Base-by-base conservation (phyloP, 495 filamentous ascomycete genomes). In the Aspergillus steynii region DNA sequence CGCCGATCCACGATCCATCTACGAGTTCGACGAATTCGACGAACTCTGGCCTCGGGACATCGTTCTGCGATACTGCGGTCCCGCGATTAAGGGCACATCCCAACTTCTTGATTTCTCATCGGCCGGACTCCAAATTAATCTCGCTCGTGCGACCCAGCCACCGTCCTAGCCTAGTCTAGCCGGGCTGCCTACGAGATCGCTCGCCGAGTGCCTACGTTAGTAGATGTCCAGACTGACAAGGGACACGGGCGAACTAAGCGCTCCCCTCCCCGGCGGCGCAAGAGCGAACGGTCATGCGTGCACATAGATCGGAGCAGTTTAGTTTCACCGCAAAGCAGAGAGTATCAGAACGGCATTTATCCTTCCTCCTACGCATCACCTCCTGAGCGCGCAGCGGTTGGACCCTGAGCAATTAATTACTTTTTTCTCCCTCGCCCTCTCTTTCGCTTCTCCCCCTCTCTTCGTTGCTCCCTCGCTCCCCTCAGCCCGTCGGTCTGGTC, bases 231-330 rank as follows among this genome's bases (percentile, higher is more conserved):
- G 53, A 55, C 53, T 55, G 53, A 47, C 34, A 45, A 29, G 37
- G 42, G 53, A 47, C 55, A 57, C 29, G 42, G 46, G 45, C 55
- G 29, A 64, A 59, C 69, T 73, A 73, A 74, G 68, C 67, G 68
- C 69, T 73, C 71, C 71, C 68, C 71, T 65, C 55, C 62, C 29
- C 51, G 58, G 64, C 66, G 61, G 65, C 65, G 64, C 61, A 64
- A 61, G 25, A 65, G 49, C 47, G 60, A 68, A 65, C 65, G 68
- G 74, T 78, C 73, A 78, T 77, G 75, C 71, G 75, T 74, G 72
- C 68, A 64, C 70, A 70, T 68, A 70, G 65, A 65, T 68, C 68
- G 57, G 54, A 57, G 61, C 63, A 64, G 29, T 54, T 59, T 42
- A 61, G 62, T 69, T 66, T 69, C 67, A 69, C 64, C 67, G 61